Percentiles rank a stretch among this genome's conserved stretches.
Evolutionary conservation across 2,329 filamentous ascomycete genomes (phyloP).

Genomic region (Hypoxylon sp.): DNA sequence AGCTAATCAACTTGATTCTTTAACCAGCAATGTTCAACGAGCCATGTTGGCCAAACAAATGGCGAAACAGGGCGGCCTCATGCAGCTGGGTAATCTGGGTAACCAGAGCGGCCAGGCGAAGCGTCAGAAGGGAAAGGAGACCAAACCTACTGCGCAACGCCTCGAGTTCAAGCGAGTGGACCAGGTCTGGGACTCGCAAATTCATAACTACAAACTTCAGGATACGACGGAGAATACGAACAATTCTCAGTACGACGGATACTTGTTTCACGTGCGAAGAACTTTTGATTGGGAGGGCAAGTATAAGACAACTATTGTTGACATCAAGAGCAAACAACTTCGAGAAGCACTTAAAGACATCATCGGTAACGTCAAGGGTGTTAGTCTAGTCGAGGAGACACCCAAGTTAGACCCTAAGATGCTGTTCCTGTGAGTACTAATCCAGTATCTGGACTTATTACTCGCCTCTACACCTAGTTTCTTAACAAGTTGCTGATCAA

Average conservation of each 20-base stretch:
- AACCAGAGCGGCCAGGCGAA: conserved; percentile 5
- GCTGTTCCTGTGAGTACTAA: conserved; percentile 70
- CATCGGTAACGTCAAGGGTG: conserved; percentile 78
- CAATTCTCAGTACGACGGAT: conserved; percentile 74
- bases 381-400: conserved; percentile 82
- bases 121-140: conserved; percentile 15
- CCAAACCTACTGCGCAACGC: conserved; percentile 38
- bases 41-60: background rate
- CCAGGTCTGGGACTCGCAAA: conserved; percentile 60
- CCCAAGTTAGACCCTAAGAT: conserved; percentile 77
- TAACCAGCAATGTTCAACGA: background rate
- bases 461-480: background rate
- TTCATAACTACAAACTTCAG: conserved; percentile 63
- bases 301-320: conserved; percentile 75
- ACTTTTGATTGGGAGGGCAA: conserved; percentile 87
- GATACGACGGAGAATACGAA: conserved; percentile 57
- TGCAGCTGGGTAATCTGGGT: conserved; percentile 1
- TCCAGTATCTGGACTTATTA: too few relatives aligned
- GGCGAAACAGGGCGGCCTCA: conserved; percentile 1
- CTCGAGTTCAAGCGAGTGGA: conserved; percentile 62
- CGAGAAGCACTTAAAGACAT: conserved; percentile 75
- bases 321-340: conserved; percentile 84
- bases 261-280: conserved; percentile 82
- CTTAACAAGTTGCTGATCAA: conserved; percentile 15
- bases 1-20: conserved; percentile 2